These are phyloP conservation scores for Albugo candida DNA, from an alignment of 352 stramenopile species.

Conservation along the genomic window DNA sequence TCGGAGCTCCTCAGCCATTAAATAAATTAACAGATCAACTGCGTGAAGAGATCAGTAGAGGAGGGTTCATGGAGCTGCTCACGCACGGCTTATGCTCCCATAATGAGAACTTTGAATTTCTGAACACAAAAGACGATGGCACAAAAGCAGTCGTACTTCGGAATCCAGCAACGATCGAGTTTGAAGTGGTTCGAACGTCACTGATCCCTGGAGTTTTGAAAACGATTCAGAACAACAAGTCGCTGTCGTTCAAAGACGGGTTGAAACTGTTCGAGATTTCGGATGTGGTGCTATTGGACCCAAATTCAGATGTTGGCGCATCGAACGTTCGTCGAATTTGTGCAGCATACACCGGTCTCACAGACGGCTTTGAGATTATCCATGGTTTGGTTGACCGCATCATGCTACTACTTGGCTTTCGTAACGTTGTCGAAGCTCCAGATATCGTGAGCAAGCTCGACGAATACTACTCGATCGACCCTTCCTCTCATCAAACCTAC, in stretches of 20 bases:
- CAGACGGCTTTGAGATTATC: constrained; percentile 97
- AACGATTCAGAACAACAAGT: constrained; percentile 98
- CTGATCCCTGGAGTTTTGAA: constrained; percentile 97
- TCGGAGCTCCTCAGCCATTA: constrained; percentile 89
- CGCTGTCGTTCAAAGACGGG: constrained; percentile 88
- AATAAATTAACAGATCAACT: constrained; percentile 97
- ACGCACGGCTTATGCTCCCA: constrained; percentile 95
- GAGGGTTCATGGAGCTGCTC: constrained; percentile 95
- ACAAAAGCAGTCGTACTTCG: constrained; percentile 85
- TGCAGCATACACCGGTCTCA: constrained; percentile 92
- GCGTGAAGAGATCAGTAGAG: constrained; percentile 93
- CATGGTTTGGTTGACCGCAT: constrained; percentile 97
- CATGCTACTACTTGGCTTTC: constrained; percentile 94
- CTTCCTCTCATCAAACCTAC: constrained; percentile 66
- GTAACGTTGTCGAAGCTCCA: constrained; percentile 30
- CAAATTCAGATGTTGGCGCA: constrained; percentile 84
- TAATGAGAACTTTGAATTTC: constrained; percentile 94
- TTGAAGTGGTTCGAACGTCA: constrained; percentile 96
- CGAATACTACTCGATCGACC: constrained; percentile 64
- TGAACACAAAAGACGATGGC: constrained; percentile 72
- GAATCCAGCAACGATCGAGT: constrained; percentile 99
- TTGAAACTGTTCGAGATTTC: constrained; percentile 99
- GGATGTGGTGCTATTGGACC: constrained; percentile 95
- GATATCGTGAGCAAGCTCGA: constrained; percentile 37
- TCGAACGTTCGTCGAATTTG: constrained; percentile 92